Evolutionary conservation across 306 rosid genomes (phyloP), one percentile per base, ranked within the genome.

Genomic region (Citrullus colocynthis): DNA sequence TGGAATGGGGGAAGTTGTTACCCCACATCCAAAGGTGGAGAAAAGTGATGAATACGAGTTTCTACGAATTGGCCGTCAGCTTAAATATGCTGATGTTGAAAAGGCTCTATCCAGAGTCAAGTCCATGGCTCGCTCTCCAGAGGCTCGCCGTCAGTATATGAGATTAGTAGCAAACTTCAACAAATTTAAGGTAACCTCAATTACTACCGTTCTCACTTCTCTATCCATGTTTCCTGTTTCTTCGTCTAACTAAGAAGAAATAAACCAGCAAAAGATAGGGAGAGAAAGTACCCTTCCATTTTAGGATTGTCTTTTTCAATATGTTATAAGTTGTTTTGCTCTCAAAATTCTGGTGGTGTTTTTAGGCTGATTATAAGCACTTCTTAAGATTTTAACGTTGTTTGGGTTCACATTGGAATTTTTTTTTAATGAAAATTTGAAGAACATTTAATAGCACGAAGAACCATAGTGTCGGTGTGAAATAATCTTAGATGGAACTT

Each of bases 91-190:
- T 39, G 88, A 82, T 64, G 90, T 89, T 75, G 89, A 89, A 44
- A 86, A 88, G 78, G 93, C 97, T 81, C 89, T 91, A 5, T 85
- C 86, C 55, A 84, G 91, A 80, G 93, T 91, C 41, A 78, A 42
- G 84, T 89, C 89, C 77, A 91, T 89, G 93, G 85, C 84, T 81
- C 90, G 78, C 30, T 64, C 76, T 62, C 89, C 89, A 7, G 93
- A 89, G 78, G 97, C 93, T 13, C 82, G 90, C 9, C 85, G 80
- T 78, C 97, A 91, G 80, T 91, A 91, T 59, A 83, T 82, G 90
- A 89, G 93, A 85, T 83, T 90, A 49, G 82, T 82, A 74, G 62
- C 79, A 64, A 87, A 85, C 57, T 87, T 82, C 78, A 81, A 85
- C 32, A 90, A 83, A 63, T 80, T 79, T 76, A 72, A 86, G 91